Evolutionary conservation across 495 filamentous ascomycete species (phyloP).

Genomic region (Rhizodiscina lignyota): DNA sequence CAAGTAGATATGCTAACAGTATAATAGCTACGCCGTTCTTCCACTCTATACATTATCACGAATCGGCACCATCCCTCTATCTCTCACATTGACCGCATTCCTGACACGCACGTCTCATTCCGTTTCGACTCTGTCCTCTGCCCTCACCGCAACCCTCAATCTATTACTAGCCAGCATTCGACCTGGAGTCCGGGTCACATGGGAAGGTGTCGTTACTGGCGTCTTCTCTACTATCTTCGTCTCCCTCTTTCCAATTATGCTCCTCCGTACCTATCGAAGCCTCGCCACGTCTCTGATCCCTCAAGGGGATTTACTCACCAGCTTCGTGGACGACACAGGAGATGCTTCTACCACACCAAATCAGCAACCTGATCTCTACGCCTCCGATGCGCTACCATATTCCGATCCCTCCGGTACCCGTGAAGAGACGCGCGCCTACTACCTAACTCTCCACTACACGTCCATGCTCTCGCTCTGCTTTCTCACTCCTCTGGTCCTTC

Average conservation of each 20-base stretch:
- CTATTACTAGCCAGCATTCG: constrained; percentile 28
- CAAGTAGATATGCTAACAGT: constrained; percentile 1
- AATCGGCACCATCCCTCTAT: constrained; percentile 27
- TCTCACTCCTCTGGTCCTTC: constrained; percentile 27
- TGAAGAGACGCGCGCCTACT: constrained; percentile 29
- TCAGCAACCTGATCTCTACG: not conserved
- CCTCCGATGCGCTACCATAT: constrained; percentile 6
- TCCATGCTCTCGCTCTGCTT: constrained; percentile 30
- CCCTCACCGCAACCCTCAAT: constrained; percentile 30
- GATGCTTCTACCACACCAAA: not conserved
- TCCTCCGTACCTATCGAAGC: constrained; percentile 28
- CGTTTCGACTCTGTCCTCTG: constrained; percentile 28
- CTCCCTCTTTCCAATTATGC: constrained; percentile 30
- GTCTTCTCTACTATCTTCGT: constrained; percentile 33
- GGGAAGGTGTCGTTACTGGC: constrained; percentile 32
- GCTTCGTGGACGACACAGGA: too few species aligned
- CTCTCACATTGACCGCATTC: constrained; percentile 27
- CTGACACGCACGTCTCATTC: constrained; percentile 25
- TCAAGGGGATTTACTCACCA: constrained; percentile 11
- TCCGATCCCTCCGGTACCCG: constrained; percentile 4
- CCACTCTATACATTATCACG: constrained; percentile 31
- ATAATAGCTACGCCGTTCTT: constrained; percentile 27
- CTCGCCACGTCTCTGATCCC: constrained; percentile 15
- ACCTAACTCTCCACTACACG: constrained; percentile 30
- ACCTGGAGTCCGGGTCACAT: constrained; percentile 23